phyloP scores from a whole-genome alignment of 2,329 filamentous ascomycete genomes.

The Colletotrichum coccodes region DNA sequence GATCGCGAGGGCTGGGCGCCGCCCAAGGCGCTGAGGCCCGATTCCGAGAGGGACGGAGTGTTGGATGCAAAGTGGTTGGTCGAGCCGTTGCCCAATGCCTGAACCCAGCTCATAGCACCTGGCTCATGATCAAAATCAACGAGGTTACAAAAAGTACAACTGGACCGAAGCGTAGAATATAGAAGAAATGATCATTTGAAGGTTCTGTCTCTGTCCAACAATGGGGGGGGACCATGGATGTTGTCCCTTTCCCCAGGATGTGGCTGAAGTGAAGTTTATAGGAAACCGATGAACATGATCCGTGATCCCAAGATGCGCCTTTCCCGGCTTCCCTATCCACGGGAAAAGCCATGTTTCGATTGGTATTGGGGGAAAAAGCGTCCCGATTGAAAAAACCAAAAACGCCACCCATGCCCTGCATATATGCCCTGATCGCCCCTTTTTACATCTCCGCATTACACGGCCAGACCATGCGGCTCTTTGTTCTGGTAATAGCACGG shows the following conservation, averaged over 20 bases:
- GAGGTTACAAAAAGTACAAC: neutral
- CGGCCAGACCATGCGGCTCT: slow-evolving; percentile 65
- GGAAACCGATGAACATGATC: neutral
- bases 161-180: slow-evolving; percentile 17
- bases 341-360: slow-evolving; percentile 2
- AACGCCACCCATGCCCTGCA: slow-evolving; percentile 46
- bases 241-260: neutral
- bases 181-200: neutral
- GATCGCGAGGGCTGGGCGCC: slow-evolving; percentile 70
- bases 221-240: neutral
- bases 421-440: slow-evolving; percentile 29
- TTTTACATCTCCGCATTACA: slow-evolving; percentile 46
- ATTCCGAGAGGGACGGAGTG: slow-evolving; percentile 40
- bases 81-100: slow-evolving; percentile 34
- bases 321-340: neutral
- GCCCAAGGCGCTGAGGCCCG: slow-evolving; percentile 39
- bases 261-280: slow-evolving; percentile 12
- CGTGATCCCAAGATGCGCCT: slow-evolving; percentile 21
- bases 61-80: slow-evolving; percentile 53
- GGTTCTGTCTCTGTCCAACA: slow-evolving; percentile 1
- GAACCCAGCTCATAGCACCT: neutral
- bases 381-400: neutral
- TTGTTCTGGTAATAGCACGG: slow-evolving; percentile 69
- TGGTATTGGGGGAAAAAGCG: neutral
- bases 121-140: neutral